Base-by-base conservation (phyloP, 805 yeast species). In the Ogataea dorogensis region DNA sequence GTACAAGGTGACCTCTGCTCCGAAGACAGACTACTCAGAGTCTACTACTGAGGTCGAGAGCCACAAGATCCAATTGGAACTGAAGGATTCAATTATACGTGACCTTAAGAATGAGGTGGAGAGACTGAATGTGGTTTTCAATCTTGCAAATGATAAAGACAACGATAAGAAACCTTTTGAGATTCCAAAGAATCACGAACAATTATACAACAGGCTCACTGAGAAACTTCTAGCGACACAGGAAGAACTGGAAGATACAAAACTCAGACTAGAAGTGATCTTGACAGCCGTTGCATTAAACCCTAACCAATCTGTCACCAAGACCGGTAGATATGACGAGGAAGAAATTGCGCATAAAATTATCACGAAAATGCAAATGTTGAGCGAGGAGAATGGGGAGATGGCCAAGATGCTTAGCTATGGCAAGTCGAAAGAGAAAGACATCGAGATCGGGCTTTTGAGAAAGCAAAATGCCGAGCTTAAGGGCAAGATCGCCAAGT, bases 281-380 rank as follows among this genome's bases (percentile, higher is more conserved):
- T 47, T 75, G 16, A 73, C 83, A 1, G 79, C 82, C 0, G 56
- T 75, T 17, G 65, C 78, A 2, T 48, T 75, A 33, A 71, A 71
- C 42, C 80, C 81, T 5, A 54, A 63, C 8, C 72, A 70, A 34
- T 43, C 57, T 5, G 56, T 65, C 15, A 75, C 78, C 2, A 65
- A 67, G 21, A 60, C 67, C 38, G 88, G 87, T 2, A 66, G 81
- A 39, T 81, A 75, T 54, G 94, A 86, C 50, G 81, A 77, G 33
- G 79, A 83, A 50, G 88, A 84, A 37, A 61, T 84, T 30, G 78
- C 89, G 10, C 93, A 86, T 53, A 79, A 80, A 49, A 75, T 85
- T 40, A 66, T 86, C 24, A 69, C 71, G 25, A 77, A 84, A 49
- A 50, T 86, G 45, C 74, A 75, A 36, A 63, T 71, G 39, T 61